Conservation (phyloP, 192 early-diverging fungal species). For the Coemansia sp. region DNA sequence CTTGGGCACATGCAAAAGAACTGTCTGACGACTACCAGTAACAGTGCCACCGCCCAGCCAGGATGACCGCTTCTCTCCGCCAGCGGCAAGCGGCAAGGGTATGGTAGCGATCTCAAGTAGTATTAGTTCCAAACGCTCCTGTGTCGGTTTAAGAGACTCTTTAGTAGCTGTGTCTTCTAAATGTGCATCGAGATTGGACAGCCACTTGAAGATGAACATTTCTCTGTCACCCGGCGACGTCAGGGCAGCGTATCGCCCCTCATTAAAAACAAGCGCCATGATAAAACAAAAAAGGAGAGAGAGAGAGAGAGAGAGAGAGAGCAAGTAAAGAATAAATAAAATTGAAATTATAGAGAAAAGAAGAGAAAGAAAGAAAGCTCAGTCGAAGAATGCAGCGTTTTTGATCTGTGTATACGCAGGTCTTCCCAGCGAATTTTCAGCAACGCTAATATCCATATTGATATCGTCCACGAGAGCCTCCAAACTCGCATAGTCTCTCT, state of each 20-base stretch:
- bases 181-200: slow-evolving; percentile 78
- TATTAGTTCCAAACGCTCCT: slow-evolving; percentile 73
- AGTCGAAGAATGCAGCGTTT: slow-evolving; percentile 12
- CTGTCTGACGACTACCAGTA: slow-evolving; percentile 52
- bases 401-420: slow-evolving; percentile 22
- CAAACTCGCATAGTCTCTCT: slow-evolving; percentile 86
- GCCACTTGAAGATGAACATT: slow-evolving; percentile 88
- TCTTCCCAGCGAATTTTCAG: slow-evolving; percentile 27
- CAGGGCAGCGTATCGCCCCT: slow-evolving; percentile 43
- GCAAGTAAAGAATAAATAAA: neutral
- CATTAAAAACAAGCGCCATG: slow-evolving; percentile 56
- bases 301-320: no score
- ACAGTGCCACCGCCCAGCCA: slow-evolving; percentile 59
- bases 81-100: slow-evolving; percentile 61
- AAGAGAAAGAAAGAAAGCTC: neutral
- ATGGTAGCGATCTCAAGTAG: slow-evolving; percentile 70
- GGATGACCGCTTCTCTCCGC: slow-evolving; percentile 63
- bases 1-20: slow-evolving; percentile 22
- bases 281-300: neutral
- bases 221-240: slow-evolving; percentile 70
- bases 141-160: slow-evolving; percentile 61
- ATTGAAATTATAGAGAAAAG: neutral
- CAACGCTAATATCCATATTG: slow-evolving; percentile 73
- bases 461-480: slow-evolving; percentile 94
- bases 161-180: slow-evolving; percentile 47